Base-by-base conservation (phyloP, 257 asterid species). In the Lycium ferocissimum region DNA sequence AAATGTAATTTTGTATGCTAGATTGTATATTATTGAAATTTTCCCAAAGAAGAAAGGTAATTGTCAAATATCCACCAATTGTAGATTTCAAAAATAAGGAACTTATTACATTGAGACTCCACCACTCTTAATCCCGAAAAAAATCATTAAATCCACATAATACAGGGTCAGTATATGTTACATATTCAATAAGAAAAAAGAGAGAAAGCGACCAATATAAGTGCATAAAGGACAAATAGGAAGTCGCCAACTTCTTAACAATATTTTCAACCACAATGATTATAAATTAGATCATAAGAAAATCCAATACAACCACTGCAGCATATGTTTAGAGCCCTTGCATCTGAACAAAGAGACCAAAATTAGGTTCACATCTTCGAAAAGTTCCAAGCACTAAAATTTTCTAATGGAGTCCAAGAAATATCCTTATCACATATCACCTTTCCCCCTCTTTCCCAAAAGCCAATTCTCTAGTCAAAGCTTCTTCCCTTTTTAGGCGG, bases 291-390 rank as follows among this genome's bases (percentile, higher is more conserved):
- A 51, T 33, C 35, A 51, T 51, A 13, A 76, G 22, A 76, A 76
- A 76, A 13, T 26, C 47, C 47, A 26, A 51, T 26, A 76, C 82
- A 51, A 49, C 26, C 8, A 76, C 82, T 51, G 45, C 15, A 51
- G 17, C 26, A 57, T 49, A 43, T 49, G 69, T 35, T 20, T 40
- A 12, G 78, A 79, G n/a, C 61, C 82, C 47, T 76, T 76, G 82
- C 82, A 76, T 76, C 82, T 49, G 82, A 76, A 51, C 63, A 76
- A 76, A 22, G 82, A 84, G 83, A 86, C 75, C 88, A 79, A 47
- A 75, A 13, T 51, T 51, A 51, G 82, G 47, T 76, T 76, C 82
- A 76, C 82, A 56, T 81, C 85, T 56, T 49, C 38, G 20, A 66
- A 88, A 82, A 71, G 82, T 58, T 53, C 85, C 86, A 78, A 47